Conservation (phyloP, 805 yeast species). For the Candida railenensis region DNA sequence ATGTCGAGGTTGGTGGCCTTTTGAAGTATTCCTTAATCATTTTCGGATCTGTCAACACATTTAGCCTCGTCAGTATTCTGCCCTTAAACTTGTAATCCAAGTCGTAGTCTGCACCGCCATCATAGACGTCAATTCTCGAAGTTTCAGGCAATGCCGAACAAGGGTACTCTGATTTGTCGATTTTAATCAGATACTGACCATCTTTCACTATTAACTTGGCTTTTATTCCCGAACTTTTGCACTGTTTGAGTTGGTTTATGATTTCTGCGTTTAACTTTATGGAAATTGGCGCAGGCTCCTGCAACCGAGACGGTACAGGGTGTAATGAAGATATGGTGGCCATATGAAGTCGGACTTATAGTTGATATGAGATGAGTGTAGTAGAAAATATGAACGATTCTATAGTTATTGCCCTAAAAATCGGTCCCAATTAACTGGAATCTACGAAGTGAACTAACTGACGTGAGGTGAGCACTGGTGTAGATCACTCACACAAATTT, state of each 20-base stretch:
- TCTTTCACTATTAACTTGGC: slow-evolving; percentile 37
- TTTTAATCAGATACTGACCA: slow-evolving; percentile 16
- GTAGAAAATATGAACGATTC: too few relatives aligned
- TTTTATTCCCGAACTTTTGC: slow-evolving; percentile 12
- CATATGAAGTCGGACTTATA: background rate
- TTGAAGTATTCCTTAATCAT: background rate
- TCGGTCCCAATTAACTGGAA: too few relatives aligned
- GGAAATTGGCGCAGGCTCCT: slow-evolving; percentile 17
- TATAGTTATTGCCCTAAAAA: too few relatives aligned
- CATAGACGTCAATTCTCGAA: slow-evolving; percentile 34
- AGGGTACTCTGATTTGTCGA: slow-evolving; percentile 20
- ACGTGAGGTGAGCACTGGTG: background rate
- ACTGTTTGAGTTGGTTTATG: slow-evolving; percentile 21
- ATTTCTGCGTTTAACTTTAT: slow-evolving; percentile 29
- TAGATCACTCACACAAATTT: background rate
- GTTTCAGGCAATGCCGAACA: slow-evolving; percentile 33
- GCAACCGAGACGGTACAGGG: background rate
- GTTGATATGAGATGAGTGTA: too few relatives aligned
- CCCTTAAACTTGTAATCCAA: slow-evolving; percentile 17
- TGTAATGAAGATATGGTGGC: background rate
- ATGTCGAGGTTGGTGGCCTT: background rate
- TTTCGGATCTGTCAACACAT: slow-evolving; percentile 13
- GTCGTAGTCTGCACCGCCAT: background rate
- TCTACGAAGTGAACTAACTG: too few relatives aligned
- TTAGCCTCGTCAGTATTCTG: slow-evolving; percentile 28